Evolutionary conservation across 2,329 filamentous ascomycete species (phyloP), one percentile per base, ranked within the genome.

Genomic region (Ophiostoma montium): DNA sequence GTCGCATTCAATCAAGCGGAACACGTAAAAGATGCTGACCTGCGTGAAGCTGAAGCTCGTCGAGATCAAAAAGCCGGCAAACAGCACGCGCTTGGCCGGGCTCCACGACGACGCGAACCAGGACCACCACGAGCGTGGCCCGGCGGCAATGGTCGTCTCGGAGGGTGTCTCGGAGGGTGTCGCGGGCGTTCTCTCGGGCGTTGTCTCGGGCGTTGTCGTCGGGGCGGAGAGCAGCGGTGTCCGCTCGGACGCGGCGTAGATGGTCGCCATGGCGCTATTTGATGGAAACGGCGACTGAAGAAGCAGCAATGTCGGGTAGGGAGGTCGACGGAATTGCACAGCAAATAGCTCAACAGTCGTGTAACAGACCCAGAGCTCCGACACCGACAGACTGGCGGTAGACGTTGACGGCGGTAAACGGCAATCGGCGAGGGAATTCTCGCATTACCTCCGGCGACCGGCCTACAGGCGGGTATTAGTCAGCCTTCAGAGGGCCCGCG

Each of bases 1-100:
- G 49, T 86, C 78, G 62, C 82, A 86, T 46, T 77, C 78, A 80
- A 86, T 85, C 2, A 83, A 60, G 50, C 79, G 78, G 56, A 86
- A 84, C 21, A 81, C 78, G 70, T 79, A 78, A 53, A 79, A 69
- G 2, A 68, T 67, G 8, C 64, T 67, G 44, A 72, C 69, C 47
- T 73, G 70, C 0, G 70, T 73, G 55, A 67, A 69, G 56, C 66
- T 69, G 49, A 74, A 70, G 1, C 68, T 67, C 27, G 72, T 54
- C 3, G 70, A 78, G 48, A 81, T 74, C 15, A 82, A 62, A 57
- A 81, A 81, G 7, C 73, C 75, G 50, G 74, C 74, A 39, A 82
- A 58, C 33, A 82, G 62, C 39, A 77, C 69, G 12, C 70, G 68
- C 52, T 73, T 68, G 46, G 56, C 53, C n/a, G 56, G 53, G 41